Base-by-base conservation (phyloP, 2,329 filamentous ascomycete species). In the Fusarium sororula region DNA sequence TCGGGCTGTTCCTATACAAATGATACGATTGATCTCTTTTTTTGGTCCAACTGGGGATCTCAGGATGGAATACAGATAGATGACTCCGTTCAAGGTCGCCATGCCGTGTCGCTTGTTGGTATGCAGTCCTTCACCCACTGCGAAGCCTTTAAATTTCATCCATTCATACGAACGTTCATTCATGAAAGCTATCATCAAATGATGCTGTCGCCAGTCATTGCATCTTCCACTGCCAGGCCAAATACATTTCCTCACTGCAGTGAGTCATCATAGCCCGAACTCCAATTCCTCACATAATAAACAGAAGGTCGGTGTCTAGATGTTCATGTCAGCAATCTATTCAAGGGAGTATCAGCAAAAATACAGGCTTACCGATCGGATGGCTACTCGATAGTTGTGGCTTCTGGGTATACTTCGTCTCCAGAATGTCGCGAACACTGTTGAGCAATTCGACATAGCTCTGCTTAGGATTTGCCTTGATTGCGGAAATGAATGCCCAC, bases 341-440 rank as follows among this genome's bases (percentile, higher is more conserved):
- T 11, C 12, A 24, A 20, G 22, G 4, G 14, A 5, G 12, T 0
- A n/a, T 18, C 0, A 17, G 9, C 14, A 20, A 14, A 35, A 20
- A 12, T 24, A 26, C 15, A n/a, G 30, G 85, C 91, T 85, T 91
- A 98, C 96, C 95, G 80, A 99, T 86, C 41, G 96, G 96, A 84
- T 99, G 96, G 82, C 95, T 98, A 85, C 94, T 96, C 80, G 95
- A 98, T 75, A 99, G 86, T 86, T 99, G 96, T 59, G 96, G 96
- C 85, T 98, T 98, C 85, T 99, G 96, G 14, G 89, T 88, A 82
- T 99, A 99, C 82, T 97, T 96, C 44, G 90, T 90, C 75, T 93
- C 86, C 67, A 99, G 87, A 80, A 98, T 92, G 65, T 98, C 95
- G 66, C 96, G 93, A 79, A 99, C 95, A 83, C 92, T 98, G 87